Base-by-base conservation (phyloP, 805 yeast species). In the Yamadazyma ubonensis region DNA sequence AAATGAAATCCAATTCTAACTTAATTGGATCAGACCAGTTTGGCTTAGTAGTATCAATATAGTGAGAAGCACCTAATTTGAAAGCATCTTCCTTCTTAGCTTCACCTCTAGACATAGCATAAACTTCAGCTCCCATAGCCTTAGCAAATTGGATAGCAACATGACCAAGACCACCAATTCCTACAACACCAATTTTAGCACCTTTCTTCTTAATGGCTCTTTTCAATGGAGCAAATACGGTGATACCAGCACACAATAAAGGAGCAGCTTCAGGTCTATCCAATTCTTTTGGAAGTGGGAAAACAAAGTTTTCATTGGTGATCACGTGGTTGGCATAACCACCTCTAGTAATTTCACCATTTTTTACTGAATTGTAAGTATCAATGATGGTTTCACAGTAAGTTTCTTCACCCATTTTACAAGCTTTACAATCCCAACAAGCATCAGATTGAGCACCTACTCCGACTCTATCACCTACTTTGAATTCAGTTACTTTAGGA, bases 381-480 rank as follows among this genome's bases (percentile, higher is more conserved):
- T 56, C 52, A 25, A 69, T 71, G 33, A 64, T 60, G 10, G 67
- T 54, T 12, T 45, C 39, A 64, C 93, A 84, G 67, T 76, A 77
- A 36, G 62, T 63, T 44, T 69, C 70, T 45, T 61, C 57, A 38
- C 58, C 58, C 22, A 40, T 19, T 9, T 51, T 29, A 51, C 78
- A 86, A 54, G 78, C 70, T 38, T 67, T 52, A 63, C 95, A 86
- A 10, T 73, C 63, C 43, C 71, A 61, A 65, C 93, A 85, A 29
- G 84, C 69, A 54, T 77, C 80, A 23, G 90, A 88, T 52, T 95
- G 95, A 36, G 84, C 73, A 39, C 91, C 95, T 33, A 85, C 74
- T 37, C 93, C 95, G 19, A 83, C 91, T 50, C 88, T 70, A 50
- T 86, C 83, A 43, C 95, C 95, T 16, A 80, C 57, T 56, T 70